These are phyloP conservation scores for Plasmopara halstedii DNA, from an alignment of 352 stramenopile genomes.

Conservation along the genomic window DNA sequence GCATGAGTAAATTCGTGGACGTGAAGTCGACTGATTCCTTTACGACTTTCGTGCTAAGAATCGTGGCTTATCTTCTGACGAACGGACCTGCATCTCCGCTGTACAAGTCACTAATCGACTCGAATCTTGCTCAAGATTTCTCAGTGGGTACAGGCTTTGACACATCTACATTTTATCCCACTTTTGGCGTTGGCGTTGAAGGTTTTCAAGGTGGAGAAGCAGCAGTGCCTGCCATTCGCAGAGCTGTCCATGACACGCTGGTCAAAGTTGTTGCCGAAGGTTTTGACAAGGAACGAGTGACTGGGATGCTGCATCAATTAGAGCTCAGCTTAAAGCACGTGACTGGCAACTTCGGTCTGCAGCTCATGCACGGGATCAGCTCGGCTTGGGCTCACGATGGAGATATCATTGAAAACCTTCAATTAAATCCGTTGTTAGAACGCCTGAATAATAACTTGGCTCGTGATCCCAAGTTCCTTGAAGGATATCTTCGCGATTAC, in stretches of 20 bases:
- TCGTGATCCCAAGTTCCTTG: slow-evolving; percentile 53
- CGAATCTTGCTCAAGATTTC: slow-evolving; percentile 71
- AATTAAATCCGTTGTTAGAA: slow-evolving; percentile 62
- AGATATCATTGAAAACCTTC: slow-evolving; percentile 53
- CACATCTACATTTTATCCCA: slow-evolving; percentile 67
- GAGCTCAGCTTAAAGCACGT: slow-evolving; percentile 83
- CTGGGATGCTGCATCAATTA: slow-evolving; percentile 69
- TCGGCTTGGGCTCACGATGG: slow-evolving; percentile 66
- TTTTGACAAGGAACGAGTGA: slow-evolving; percentile 68
- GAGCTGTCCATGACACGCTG: slow-evolving; percentile 45
- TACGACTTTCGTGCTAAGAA: slow-evolving; percentile 67
- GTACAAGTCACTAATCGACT: slow-evolving; percentile 77
- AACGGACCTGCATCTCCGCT: slow-evolving; percentile 74
- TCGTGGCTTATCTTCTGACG: slow-evolving; percentile 70
- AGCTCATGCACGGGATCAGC: slow-evolving; percentile 63
- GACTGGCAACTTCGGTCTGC: slow-evolving; percentile 73
- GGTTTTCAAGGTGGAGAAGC: slow-evolving; percentile 43
- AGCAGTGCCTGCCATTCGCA: slow-evolving; percentile 49
- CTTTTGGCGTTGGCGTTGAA: slow-evolving; percentile 74
- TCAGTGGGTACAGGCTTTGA: slow-evolving; percentile 71
- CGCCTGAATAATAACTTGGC: slow-evolving; percentile 54
- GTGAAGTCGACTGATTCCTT: slow-evolving; percentile 66
- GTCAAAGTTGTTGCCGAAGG: slow-evolving; percentile 49
- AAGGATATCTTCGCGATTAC: slow-evolving; percentile 47
- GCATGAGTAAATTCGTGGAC: slow-evolving; percentile 60